Evolutionary conservation across 2,329 filamentous ascomycete species (phyloP).

Genomic region (Beauveria rudraprayagi): DNA sequence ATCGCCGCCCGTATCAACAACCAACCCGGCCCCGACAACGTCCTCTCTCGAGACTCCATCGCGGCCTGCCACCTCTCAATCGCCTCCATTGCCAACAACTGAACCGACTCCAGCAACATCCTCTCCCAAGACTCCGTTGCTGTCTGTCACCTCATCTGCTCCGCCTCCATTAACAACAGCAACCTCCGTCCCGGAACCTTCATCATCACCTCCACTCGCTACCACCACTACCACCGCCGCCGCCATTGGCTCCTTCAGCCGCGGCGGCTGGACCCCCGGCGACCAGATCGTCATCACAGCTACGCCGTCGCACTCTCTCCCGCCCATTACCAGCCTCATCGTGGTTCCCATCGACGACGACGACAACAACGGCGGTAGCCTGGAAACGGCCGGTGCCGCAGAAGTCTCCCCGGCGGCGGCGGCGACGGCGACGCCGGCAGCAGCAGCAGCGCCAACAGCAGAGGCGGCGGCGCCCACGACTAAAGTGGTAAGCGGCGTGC

Average conservation of each 20-base stretch:
- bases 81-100: neutral
- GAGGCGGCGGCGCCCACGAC: slow-evolving; percentile 14
- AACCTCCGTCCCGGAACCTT: neutral
- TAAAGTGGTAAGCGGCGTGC: slow-evolving; percentile 21
- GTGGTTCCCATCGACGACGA: neutral
- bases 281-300: slow-evolving; percentile 14
- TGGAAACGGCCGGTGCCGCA: neutral
- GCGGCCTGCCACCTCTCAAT: neutral
- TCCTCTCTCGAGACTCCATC: neutral
- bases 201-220: neutral
- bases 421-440: neutral
- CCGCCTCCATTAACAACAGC: too few species aligned
- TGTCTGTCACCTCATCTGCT: too few species aligned
- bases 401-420: too few species aligned
- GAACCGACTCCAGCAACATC: neutral
- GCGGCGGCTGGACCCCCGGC: neutral
- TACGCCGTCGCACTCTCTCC: neutral
- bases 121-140: too few species aligned
- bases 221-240: neutral
- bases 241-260: neutral
- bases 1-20: neutral
- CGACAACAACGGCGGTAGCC: neutral
- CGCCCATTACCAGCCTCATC: neutral
- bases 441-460: neutral
- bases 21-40: too few species aligned